Evolutionary conservation across 75 land plant genomes (phyloP).

Genomic region (Cupressus sempervirens): DNA sequence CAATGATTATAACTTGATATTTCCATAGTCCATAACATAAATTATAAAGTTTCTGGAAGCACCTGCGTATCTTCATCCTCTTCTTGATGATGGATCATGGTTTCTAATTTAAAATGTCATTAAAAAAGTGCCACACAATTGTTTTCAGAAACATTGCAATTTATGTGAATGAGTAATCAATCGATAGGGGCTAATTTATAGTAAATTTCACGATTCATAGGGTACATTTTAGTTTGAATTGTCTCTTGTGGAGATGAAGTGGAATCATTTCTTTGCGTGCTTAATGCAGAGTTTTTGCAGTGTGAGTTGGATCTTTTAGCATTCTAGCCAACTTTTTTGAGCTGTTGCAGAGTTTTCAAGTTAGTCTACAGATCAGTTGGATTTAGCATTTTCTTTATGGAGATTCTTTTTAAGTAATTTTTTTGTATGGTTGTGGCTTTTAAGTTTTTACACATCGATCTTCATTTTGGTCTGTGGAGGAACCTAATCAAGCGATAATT

Average conservation of each 20-base stretch:
- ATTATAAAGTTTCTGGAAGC: no score
- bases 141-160: no score
- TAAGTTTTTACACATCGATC: background rate
- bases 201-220: background rate
- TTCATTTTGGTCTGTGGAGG: background rate
- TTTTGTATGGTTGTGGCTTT: background rate
- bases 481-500: background rate
- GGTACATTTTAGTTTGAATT: background rate
- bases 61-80: no score
- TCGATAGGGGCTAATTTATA: background rate
- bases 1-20: no score
- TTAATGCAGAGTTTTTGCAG: background rate
- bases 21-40: no score
- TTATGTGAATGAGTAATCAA: background rate
- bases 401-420: background rate
- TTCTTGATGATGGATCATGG: no score
- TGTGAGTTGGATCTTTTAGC: background rate
- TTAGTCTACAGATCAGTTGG: background rate
- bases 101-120: no score
- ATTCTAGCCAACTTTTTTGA: background rate
- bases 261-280: background rate
- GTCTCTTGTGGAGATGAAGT: background rate
- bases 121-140: no score
- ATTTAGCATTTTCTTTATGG: background rate
- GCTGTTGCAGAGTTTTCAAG: background rate